phyloP scores from a whole-genome alignment of 768 basidiomycete genomes.

The Leccinum fibrillosum region DNA sequence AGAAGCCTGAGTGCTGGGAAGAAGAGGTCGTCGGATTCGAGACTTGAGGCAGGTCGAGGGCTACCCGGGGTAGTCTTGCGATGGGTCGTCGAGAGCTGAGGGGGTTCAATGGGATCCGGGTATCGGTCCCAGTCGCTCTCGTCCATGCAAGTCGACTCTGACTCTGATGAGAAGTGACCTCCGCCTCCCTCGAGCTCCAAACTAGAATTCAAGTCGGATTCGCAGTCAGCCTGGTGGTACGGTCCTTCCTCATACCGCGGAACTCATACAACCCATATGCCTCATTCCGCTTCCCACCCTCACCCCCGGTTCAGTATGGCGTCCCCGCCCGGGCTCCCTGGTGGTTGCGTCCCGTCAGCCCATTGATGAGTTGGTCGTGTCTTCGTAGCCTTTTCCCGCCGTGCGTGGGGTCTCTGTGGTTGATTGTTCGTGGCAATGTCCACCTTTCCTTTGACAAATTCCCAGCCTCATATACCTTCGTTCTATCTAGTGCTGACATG shows the following conservation, averaged over 20 bases:
- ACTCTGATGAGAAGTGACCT: not conserved
- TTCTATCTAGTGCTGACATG: too few species aligned
- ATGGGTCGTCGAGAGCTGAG: not conserved
- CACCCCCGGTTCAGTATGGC: slow-evolving; percentile 7
- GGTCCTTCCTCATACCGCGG: slow-evolving; percentile 7
- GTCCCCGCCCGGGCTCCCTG: slow-evolving; percentile 16
- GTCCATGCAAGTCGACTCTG: not conserved
- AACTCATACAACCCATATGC: slow-evolving; percentile 1
- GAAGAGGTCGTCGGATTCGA: too few species aligned
- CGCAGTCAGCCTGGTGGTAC: slow-evolving; percentile 8
- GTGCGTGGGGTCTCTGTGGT: too few species aligned
- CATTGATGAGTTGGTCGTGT: slow-evolving; percentile 17
- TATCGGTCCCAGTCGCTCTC: not conserved
- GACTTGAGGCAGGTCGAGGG: not conserved
- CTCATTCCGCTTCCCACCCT: slow-evolving; percentile 12
- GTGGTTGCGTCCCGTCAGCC: slow-evolving; percentile 3
- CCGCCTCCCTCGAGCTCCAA: slow-evolving; percentile 1
- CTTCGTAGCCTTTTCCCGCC: not conserved
- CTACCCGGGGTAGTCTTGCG: slow-evolving; percentile 13
- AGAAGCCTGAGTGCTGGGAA: too few species aligned
- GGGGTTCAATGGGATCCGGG: slow-evolving; percentile 17
- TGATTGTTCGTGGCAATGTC: too few species aligned
- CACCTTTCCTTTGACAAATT: too few species aligned
- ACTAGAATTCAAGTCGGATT: slow-evolving; percentile 9
- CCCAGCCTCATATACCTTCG: too few species aligned